Evolutionary conservation across 2,329 filamentous ascomycete species (phyloP).

Genomic region (Trichoderma sp.): DNA sequence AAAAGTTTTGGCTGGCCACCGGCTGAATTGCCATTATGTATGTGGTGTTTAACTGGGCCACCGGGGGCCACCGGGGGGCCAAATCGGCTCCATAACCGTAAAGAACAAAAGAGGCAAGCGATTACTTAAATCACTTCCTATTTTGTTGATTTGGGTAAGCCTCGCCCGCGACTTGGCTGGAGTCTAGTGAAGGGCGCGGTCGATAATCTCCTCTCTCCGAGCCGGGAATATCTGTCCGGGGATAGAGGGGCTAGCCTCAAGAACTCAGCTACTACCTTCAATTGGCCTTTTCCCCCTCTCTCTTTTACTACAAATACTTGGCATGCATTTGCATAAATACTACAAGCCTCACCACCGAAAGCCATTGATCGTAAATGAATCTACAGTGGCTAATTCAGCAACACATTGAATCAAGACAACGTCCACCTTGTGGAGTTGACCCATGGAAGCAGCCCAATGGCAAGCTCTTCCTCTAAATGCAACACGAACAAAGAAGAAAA

Average conservation of each 20-base stretch:
- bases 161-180: background rate
- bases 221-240: background rate
- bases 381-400: background rate
- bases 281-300: background rate
- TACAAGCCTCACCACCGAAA: background rate
- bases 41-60: background rate
- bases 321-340: too few relatives aligned
- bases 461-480: background rate
- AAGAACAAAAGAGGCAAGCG: background rate
- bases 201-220: background rate
- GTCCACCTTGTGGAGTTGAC: background rate
- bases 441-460: background rate
- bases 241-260: background rate
- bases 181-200: background rate
- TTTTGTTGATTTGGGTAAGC: conserved; percentile 1
- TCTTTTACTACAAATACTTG: background rate
- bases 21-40: background rate
- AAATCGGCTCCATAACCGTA: background rate
- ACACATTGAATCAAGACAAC: background rate
- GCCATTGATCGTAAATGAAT: background rate
- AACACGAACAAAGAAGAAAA: background rate
- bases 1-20: background rate
- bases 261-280: background rate
- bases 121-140: background rate
- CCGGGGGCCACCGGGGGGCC: background rate